A percentile compares a stretch with the other conserved stretches of the same genome.
phyloP scores from a whole-genome alignment of 495 filamentous ascomycete species.

The Penicillium manginii region DNA sequence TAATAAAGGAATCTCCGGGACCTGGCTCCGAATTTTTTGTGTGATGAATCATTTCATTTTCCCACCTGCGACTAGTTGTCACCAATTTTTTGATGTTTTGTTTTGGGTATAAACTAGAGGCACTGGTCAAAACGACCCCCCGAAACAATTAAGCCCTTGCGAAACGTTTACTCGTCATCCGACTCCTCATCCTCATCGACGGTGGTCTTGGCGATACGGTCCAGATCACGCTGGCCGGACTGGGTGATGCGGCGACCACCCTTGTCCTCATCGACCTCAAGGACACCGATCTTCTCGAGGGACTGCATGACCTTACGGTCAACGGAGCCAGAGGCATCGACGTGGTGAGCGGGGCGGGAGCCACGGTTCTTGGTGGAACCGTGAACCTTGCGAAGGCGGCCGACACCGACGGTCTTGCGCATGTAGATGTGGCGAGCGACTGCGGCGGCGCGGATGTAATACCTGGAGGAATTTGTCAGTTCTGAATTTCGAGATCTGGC shows the following conservation, averaged over 20 bases:
- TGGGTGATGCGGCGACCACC: conserved; percentile 97
- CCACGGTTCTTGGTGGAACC: conserved; percentile 97
- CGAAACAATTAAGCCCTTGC: conserved; percentile 44
- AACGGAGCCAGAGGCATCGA: conserved; percentile 90
- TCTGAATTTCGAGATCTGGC: conserved; percentile 5
- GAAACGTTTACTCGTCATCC: conserved; percentile 53
- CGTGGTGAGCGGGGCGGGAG: conserved; percentile 87
- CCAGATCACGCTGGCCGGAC: conserved; percentile 96
- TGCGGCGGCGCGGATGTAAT: conserved; percentile 95
- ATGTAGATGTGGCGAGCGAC: conserved; percentile 98
- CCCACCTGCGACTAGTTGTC: conserved; percentile 8
- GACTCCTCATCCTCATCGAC: conserved; percentile 57
- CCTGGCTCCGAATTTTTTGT: conserved; percentile 39
- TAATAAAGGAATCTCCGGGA: conserved; percentile 32
- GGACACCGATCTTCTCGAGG: conserved; percentile 97
- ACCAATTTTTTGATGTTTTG: neutral
- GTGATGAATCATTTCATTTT: conserved; percentile 34
- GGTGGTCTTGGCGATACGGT: conserved; percentile 71
- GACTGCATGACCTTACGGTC: conserved; percentile 96
- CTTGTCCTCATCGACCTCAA: conserved; percentile 96
- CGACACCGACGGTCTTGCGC: conserved; percentile 97
- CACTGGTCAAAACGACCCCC: conserved; percentile 35
- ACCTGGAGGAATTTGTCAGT: conserved; percentile 53
- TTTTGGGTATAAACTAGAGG: conserved; percentile 11
- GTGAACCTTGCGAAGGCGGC: conserved; percentile 89